Evolutionary conservation across 305 asterid species (phyloP).

Genomic region (Solanum hybrid): DNA sequence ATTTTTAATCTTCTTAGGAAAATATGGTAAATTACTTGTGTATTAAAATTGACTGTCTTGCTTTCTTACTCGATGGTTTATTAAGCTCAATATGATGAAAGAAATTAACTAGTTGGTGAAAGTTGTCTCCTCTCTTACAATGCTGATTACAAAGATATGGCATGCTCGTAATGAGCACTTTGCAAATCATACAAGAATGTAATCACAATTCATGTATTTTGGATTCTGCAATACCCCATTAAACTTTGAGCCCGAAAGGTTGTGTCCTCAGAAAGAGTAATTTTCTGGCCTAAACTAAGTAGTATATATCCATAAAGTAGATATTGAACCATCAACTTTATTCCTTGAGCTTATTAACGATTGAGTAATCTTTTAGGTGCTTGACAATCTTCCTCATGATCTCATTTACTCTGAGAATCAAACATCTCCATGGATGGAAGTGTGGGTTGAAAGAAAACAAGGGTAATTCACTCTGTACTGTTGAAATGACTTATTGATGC

Average conservation of each 20-base stretch:
- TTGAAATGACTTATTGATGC: not conserved
- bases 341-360: not conserved
- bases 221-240: not conserved
- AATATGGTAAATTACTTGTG: not conserved
- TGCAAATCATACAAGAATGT: not conserved
- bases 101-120: not conserved
- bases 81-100: not conserved
- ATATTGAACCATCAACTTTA: not conserved
- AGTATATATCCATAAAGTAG: not conserved
- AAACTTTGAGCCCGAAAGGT: not conserved
- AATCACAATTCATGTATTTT: not conserved
- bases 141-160: not conserved
- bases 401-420: slow-evolving; percentile 78
- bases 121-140: not conserved
- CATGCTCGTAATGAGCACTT: not conserved
- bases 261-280: not conserved
- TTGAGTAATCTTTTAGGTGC: slow-evolving; percentile 47
- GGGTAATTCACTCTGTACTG: slow-evolving; percentile 13
- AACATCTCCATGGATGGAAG: slow-evolving; percentile 93
- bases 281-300: not conserved
- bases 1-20: not conserved
- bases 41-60: not conserved
- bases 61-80: not conserved
- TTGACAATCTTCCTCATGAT: slow-evolving; percentile 99
- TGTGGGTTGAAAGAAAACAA: slow-evolving; percentile 75